phyloP scores from a whole-genome alignment of 805 yeast genomes.

The Wickerhamomyces bisporus region DNA sequence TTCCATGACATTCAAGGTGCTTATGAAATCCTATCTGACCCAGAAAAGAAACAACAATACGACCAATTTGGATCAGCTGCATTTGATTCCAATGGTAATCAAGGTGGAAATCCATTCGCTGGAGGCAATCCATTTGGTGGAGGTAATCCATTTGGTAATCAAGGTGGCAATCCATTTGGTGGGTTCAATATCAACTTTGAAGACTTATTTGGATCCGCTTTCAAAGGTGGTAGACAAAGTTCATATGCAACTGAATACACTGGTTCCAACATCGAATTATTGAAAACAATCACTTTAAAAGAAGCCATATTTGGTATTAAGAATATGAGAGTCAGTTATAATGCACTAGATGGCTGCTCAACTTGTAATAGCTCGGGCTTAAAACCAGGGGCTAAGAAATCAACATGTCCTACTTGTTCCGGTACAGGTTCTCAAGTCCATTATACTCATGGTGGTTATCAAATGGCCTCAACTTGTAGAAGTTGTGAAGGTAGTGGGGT shows the following conservation, averaged over 20 bases:
- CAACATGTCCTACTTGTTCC: slow-evolving; percentile 81
- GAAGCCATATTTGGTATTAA: slow-evolving; percentile 82
- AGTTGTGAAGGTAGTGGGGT: slow-evolving; percentile 90
- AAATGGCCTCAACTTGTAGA: slow-evolving; percentile 90
- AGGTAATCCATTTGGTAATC: slow-evolving; percentile 43
- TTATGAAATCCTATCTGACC: slow-evolving; percentile 85
- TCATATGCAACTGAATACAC: slow-evolving; percentile 68
- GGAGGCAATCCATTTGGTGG: slow-evolving; percentile 48
- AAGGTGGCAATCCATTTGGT: slow-evolving; percentile 41
- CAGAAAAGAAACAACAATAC: slow-evolving; percentile 78
- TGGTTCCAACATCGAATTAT: slow-evolving; percentile 84
- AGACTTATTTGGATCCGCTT: slow-evolving; percentile 54
- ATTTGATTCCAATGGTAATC: slow-evolving; percentile 56
- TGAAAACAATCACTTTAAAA: slow-evolving; percentile 70
- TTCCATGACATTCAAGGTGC: slow-evolving; percentile 94
- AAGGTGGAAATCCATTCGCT: slow-evolving; percentile 41
- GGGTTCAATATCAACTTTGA: slow-evolving; percentile 43
- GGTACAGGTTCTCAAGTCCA: slow-evolving; percentile 93
- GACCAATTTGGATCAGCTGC: slow-evolving; percentile 91
- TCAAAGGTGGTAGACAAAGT: slow-evolving; percentile 33
- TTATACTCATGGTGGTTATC: slow-evolving; percentile 86
- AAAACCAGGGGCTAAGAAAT: slow-evolving; percentile 65
- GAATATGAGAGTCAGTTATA: slow-evolving; percentile 59
- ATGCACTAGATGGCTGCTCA: slow-evolving; percentile 68
- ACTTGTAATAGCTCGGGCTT: slow-evolving; percentile 85